A percentile compares a stretch with the other conserved stretches of the same genome.
phyloP scores from a whole-genome alignment of 495 filamentous ascomycete species.

The Podospora bellae-mahoneyi region DNA sequence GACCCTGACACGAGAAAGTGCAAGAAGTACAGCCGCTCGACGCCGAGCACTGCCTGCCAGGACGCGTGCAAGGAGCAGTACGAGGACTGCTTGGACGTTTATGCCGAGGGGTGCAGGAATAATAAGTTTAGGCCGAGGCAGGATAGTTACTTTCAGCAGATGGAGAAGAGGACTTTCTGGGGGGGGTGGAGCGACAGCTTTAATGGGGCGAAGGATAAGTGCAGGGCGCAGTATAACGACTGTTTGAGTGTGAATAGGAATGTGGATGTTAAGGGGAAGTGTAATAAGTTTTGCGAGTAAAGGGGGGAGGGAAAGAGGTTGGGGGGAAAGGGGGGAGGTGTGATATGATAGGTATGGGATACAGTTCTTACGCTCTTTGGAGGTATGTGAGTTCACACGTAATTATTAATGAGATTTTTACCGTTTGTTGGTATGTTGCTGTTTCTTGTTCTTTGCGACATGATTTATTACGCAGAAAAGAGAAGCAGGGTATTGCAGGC shows the following conservation, averaged over 20 bases:
- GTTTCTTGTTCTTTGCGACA: background rate
- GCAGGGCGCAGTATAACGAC: conserved; percentile 40
- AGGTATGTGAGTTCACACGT: background rate
- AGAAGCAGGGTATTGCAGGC: no score
- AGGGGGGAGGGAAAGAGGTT: conserved; percentile 14
- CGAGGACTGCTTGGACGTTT: conserved; percentile 42
- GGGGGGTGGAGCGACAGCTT: conserved; percentile 27
- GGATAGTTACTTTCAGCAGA: conserved; percentile 14
- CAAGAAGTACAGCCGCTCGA: conserved; percentile 33
- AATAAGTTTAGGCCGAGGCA: conserved; percentile 2
- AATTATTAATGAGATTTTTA: background rate
- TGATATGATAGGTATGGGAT: background rate
- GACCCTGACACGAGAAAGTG: conserved; percentile 36
- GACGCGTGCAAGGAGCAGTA: conserved; percentile 51
- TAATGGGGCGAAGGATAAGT: conserved; percentile 35
- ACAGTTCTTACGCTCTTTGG: conserved; percentile 20
- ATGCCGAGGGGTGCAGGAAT: conserved; percentile 42
- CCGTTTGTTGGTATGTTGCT: background rate
- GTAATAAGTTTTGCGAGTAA: conserved; percentile 24
- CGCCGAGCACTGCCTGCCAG: conserved; percentile 36
- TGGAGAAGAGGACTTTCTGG: conserved; percentile 18
- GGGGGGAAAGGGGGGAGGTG: background rate
- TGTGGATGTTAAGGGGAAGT: conserved; percentile 25
- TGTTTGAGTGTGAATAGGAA: conserved; percentile 30
- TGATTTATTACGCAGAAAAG: background rate